phyloP scores from a whole-genome alignment of 2,329 filamentous ascomycete genomes.

The Neopestalotiopsis sp. region DNA sequence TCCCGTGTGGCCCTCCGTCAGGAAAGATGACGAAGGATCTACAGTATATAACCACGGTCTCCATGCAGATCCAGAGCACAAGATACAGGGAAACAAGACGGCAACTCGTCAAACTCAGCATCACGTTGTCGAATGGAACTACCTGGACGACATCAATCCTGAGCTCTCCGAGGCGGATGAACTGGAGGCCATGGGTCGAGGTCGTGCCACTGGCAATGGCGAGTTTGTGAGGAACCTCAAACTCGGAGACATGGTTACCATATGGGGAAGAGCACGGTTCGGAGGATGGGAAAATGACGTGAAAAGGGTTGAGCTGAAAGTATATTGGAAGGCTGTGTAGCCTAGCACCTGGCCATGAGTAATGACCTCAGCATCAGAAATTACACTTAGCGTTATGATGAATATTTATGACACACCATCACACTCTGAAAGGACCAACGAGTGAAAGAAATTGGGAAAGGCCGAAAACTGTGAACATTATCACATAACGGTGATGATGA shows the following conservation, averaged over 20 bases:
- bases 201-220: slow-evolving; percentile 55
- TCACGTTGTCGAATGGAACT: slow-evolving; percentile 59
- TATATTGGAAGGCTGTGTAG: slow-evolving; percentile 57
- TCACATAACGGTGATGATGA: not conserved
- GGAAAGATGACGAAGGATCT: slow-evolving; percentile 15
- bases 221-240: slow-evolving; percentile 60
- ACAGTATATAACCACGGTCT: slow-evolving; percentile 44
- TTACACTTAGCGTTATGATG: not conserved
- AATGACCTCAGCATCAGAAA: not conserved
- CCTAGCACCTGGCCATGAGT: not conserved
- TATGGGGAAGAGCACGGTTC: slow-evolving; percentile 66
- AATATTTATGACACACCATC: not conserved
- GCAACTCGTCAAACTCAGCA: slow-evolving; percentile 40
- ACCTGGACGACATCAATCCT: slow-evolving; percentile 51
- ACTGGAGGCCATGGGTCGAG: slow-evolving; percentile 51
- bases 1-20: slow-evolving; percentile 32
- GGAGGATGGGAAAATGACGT: slow-evolving; percentile 58
- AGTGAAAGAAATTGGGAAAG: not conserved
- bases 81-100: slow-evolving; percentile 54
- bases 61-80: slow-evolving; percentile 38
- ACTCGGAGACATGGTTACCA: slow-evolving; percentile 64
- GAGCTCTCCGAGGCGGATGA: slow-evolving; percentile 44
- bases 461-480: not conserved
- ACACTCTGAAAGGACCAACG: too few relatives aligned
- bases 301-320: slow-evolving; percentile 54